These are phyloP conservation scores for Aspergillus awamori DNA, from an alignment of 2,329 filamentous ascomycete genomes.

Conservation along the genomic window DNA sequence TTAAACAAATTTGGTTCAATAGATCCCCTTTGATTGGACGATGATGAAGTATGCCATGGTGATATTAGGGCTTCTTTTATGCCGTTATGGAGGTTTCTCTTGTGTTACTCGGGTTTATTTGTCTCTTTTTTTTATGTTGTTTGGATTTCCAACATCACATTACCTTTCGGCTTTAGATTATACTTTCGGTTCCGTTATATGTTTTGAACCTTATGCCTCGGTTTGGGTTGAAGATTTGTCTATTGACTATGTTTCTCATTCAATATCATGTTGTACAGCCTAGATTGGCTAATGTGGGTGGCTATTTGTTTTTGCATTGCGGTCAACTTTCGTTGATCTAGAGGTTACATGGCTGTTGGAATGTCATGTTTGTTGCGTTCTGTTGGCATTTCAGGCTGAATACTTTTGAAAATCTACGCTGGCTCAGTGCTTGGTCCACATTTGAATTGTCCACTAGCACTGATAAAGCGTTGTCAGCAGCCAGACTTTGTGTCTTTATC, in stretches of 20 bases:
- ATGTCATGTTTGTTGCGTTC: neutral
- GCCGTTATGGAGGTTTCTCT: neutral
- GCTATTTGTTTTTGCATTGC: neutral
- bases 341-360: neutral
- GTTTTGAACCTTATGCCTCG: neutral
- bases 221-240: neutral
- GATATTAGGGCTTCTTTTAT: neutral
- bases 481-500: neutral
- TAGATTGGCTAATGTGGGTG: conserved; percentile 5
- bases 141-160: neutral
- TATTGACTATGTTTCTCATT: neutral
- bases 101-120: neutral
- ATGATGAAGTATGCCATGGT: neutral
- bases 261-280: conserved; percentile 9
- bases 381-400: neutral
- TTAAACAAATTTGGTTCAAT: neutral
- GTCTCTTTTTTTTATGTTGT: neutral
- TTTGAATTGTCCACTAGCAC: neutral
- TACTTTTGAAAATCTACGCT: neutral
- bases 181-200: conserved; percentile 1
- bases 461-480: neutral
- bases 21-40: neutral
- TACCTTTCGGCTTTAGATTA: neutral
- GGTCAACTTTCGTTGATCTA: conserved; percentile 3
- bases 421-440: neutral